Percentiles rank a stretch among this genome's conserved stretches.
Conservation (phyloP, 805 yeast genomes). For the Metschnikowia cerradonensis region DNA sequence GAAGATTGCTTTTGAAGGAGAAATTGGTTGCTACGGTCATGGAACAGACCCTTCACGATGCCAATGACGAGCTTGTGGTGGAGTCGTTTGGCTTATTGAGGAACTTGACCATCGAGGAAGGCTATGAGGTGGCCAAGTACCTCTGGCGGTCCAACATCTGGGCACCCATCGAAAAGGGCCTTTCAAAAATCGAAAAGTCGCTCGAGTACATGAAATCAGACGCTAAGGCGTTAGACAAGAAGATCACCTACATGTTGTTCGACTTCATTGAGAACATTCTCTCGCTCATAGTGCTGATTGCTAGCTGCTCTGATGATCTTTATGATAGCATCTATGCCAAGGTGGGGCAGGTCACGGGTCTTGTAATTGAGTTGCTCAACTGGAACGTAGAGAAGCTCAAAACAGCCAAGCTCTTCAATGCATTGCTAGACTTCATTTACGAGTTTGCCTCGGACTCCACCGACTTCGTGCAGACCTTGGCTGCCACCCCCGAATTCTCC, state of each 20-base stretch:
- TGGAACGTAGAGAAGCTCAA: constrained; percentile 33
- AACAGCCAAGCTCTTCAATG: constrained; percentile 43
- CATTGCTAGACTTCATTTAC: constrained; percentile 54
- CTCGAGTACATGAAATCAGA: constrained; percentile 37
- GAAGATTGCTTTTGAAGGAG: constrained; percentile 66
- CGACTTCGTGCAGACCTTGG: constrained; percentile 43
- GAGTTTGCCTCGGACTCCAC: constrained; percentile 58
- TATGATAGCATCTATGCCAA: constrained; percentile 44
- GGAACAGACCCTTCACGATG: constrained; percentile 62
- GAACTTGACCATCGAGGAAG: constrained; percentile 80
- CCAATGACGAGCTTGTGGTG: constrained; percentile 68
- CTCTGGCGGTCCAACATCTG: constrained; percentile 79
- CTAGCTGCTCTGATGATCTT: constrained; percentile 55
- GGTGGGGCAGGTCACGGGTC: constrained; percentile 35
- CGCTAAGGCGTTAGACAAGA: constrained; percentile 17
- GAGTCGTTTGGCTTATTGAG: constrained; percentile 80
- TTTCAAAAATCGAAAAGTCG: constrained; percentile 49
- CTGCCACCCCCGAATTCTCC: constrained; percentile 14
- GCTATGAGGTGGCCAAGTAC: constrained; percentile 71
- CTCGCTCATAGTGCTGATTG: constrained; percentile 63
- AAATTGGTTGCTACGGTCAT: constrained; percentile 60
- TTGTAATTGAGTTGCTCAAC: constrained; percentile 35
- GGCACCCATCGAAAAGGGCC: constrained; percentile 50
- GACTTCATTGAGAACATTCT: constrained; percentile 72
- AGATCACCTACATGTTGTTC: constrained; percentile 41